Percentiles rank a stretch among this genome's conserved stretches.
phyloP scores from a whole-genome alignment of 139 green algal species.

The Tetradesmus obliquus region DNA sequence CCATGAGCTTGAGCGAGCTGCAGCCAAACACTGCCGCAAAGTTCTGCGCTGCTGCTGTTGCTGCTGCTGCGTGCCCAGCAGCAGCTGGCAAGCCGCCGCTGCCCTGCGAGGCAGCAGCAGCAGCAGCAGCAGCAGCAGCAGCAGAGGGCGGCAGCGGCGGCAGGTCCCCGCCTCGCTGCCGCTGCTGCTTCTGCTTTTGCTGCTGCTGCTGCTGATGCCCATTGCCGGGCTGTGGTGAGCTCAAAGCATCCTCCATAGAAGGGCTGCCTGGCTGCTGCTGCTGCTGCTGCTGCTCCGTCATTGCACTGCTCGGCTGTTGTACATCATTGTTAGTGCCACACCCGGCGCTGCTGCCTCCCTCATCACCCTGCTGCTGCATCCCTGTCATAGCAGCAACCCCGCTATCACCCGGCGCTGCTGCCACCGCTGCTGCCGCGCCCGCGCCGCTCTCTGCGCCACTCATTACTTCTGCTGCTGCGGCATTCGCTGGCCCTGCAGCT shows the following conservation, averaged over 20 bases:
- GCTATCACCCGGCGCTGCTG: neutral
- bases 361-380: neutral
- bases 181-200: conserved; percentile 20
- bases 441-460: conserved; percentile 2
- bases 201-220: neutral
- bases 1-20: conserved; percentile 14
- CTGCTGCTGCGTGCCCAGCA: neutral
- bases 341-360: conserved; percentile 12
- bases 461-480: neutral
- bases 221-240: neutral
- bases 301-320: neutral
- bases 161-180: neutral
- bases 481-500: neutral
- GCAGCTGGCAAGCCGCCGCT: neutral
- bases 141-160: conserved; percentile 20
- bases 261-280: conserved; percentile 13
- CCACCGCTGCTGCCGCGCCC: neutral
- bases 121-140: neutral
- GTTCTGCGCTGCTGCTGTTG: neutral
- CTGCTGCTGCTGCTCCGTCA: neutral
- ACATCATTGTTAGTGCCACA: neutral
- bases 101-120: neutral
- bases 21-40: conserved; percentile 3
- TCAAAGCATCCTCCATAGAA: conserved; percentile 24
- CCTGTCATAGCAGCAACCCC: neutral